Conservation (phyloP, 2,329 filamentous ascomycete genomes). For the Acephala macrosclerotiorum region DNA sequence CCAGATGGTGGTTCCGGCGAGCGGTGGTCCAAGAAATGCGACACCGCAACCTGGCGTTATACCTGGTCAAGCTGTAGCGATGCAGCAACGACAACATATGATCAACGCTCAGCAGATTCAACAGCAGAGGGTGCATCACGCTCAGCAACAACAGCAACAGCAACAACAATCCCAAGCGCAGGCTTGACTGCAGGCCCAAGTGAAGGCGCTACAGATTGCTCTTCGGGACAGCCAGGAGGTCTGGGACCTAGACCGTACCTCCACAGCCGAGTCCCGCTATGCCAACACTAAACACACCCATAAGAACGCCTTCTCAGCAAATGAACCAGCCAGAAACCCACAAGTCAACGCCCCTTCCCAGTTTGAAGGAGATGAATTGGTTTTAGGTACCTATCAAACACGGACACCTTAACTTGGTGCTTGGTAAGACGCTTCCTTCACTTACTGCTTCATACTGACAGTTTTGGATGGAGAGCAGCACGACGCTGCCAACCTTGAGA, state of each 20-base stretch:
- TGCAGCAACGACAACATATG: conserved; percentile 42
- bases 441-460: too few relatives aligned
- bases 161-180: conserved; percentile 34
- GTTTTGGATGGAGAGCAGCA: too few relatives aligned
- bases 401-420: too few relatives aligned
- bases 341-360: conserved; percentile 54
- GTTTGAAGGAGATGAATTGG: conserved; percentile 44
- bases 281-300: conserved; percentile 62
- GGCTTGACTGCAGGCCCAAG: conserved; percentile 39
- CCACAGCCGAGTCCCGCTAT: conserved; percentile 66
- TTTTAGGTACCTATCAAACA: too few relatives aligned
- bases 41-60: conserved; percentile 44
- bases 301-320: conserved; percentile 46
- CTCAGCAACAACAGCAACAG: conserved; percentile 35
- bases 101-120: conserved; percentile 42
- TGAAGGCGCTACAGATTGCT: conserved; percentile 56
- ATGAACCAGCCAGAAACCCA: conserved; percentile 40
- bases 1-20: conserved; percentile 44
- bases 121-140: conserved; percentile 40
- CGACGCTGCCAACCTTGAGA: too few relatives aligned
- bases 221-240: conserved; percentile 61
- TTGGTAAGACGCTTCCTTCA: too few relatives aligned
- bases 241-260: conserved; percentile 57
- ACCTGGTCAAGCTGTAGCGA: conserved; percentile 38
- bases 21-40: conserved; percentile 39